phyloP scores from a whole-genome alignment of 148 eudicot genomes.

The Heliosperma pusillum region DNA sequence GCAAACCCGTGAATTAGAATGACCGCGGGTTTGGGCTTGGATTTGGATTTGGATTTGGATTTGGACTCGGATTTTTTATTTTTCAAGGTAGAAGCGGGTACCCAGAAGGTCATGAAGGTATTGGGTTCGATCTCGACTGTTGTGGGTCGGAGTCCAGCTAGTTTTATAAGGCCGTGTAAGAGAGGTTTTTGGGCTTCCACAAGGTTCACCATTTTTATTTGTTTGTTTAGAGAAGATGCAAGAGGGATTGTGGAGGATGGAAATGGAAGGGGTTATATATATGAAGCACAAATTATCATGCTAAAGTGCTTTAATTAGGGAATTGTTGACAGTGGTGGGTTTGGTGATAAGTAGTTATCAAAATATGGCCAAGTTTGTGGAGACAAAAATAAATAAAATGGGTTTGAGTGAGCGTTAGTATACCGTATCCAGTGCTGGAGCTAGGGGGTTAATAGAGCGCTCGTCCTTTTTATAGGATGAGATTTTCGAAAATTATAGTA shows the following conservation, averaged over 20 bases:
- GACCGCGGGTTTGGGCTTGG: constrained; percentile 57
- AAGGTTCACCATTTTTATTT: constrained; percentile 65
- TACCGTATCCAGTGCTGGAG: no score
- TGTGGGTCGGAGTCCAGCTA: constrained; percentile 66
- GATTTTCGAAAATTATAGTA: no score
- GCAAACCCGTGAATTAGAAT: constrained; percentile 91
- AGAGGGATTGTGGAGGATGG: not conserved
- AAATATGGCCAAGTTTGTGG: not conserved
- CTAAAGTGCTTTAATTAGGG: not conserved
- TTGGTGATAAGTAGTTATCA: constrained; percentile 38
- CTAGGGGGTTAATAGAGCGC: no score
- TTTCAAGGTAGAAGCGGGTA: constrained; percentile 51
- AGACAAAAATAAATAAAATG: no score
- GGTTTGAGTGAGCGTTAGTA: no score
- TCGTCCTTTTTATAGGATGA: no score
- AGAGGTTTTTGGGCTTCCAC: constrained; percentile 78
- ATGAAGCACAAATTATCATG: not conserved
- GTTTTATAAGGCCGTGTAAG: constrained; percentile 58
- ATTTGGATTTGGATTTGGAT: constrained; percentile 19
- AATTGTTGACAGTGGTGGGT: constrained; percentile 6
- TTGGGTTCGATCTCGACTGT: constrained; percentile 63
- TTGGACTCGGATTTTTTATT: constrained; percentile 26
- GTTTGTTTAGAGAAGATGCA: not conserved
- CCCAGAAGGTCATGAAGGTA: constrained; percentile 78
- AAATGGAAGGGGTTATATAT: not conserved